These are phyloP conservation scores for Phoma sp. DNA, from an alignment of 2,329 filamentous ascomycete species.

Conservation along the genomic window DNA sequence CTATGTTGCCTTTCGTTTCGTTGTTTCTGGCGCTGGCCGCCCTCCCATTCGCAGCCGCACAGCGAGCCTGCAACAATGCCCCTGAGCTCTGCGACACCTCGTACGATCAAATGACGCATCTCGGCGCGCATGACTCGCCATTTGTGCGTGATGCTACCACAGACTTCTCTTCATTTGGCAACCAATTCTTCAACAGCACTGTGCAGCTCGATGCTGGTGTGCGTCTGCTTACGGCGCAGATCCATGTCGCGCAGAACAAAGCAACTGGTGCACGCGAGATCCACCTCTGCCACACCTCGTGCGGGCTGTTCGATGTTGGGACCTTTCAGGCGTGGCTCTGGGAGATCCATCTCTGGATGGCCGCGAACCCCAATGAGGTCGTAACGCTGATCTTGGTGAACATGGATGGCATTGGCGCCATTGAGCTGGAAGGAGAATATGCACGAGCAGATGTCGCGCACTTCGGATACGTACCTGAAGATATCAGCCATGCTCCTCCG, in stretches of 20 bases:
- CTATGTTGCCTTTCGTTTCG: conserved; percentile 4
- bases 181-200: conserved; percentile 75
- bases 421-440: conserved; percentile 57
- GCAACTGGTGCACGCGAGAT: conserved; percentile 50
- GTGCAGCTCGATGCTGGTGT: conserved; percentile 73
- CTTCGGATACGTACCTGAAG: conserved; percentile 46
- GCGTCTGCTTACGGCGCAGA: conserved; percentile 71
- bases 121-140: conserved; percentile 75
- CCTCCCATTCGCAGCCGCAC: conserved; percentile 4
- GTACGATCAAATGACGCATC: conserved; percentile 75
- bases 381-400: conserved; percentile 76
- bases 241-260: conserved; percentile 63
- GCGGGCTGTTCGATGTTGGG: conserved; percentile 71
- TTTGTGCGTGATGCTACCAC: conserved; percentile 70
- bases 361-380: conserved; percentile 70
- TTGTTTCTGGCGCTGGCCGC: conserved; percentile 18
- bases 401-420: conserved; percentile 61
- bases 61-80: conserved; percentile 75
- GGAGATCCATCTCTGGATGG: conserved; percentile 69
- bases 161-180: conserved; percentile 65
- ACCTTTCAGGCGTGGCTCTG: conserved; percentile 66
- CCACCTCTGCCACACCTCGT: conserved; percentile 72
- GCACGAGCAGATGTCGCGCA: conserved; percentile 58
- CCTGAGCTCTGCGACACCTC: conserved; percentile 69
- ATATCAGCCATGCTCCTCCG: conserved; percentile 58